Evolutionary conservation across 106 monocot species (phyloP).

Genomic region (Alisma plantagoaquatica): DNA sequence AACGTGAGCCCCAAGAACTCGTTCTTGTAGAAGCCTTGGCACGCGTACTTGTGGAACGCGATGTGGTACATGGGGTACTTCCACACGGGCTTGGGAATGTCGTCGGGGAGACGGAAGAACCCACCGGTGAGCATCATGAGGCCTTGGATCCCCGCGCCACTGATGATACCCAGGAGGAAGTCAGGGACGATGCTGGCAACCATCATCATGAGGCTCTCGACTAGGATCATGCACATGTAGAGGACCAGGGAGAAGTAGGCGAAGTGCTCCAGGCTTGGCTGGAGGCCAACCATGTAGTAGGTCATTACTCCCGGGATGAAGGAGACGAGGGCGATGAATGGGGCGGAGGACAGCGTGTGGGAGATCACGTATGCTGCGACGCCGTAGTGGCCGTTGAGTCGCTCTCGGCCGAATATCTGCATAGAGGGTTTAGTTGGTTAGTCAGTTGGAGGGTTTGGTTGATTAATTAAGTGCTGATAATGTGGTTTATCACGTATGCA

Average conservation of each 20-base stretch:
- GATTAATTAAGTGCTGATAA: slow-evolving; percentile 20
- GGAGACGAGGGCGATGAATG: slow-evolving; percentile 48
- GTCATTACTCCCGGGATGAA: too few species aligned
- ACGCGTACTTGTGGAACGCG: slow-evolving; percentile 56
- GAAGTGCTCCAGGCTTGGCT: slow-evolving; percentile 34
- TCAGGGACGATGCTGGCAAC: slow-evolving; percentile 63
- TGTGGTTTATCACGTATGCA: slow-evolving; percentile 16
- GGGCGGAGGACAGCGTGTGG: slow-evolving; percentile 40
- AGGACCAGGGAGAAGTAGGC: slow-evolving; percentile 43
- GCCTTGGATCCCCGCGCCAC: slow-evolving; percentile 60
- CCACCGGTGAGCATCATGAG: slow-evolving; percentile 64
- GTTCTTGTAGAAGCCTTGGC: slow-evolving; percentile 64
- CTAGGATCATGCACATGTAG: slow-evolving; percentile 44
- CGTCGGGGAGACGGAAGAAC: slow-evolving; percentile 48
- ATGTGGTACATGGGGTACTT: slow-evolving; percentile 64
- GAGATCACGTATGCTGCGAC: slow-evolving; percentile 32
- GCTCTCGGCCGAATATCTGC: slow-evolving; percentile 50
- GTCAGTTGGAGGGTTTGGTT: slow-evolving; percentile 19
- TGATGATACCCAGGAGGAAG: slow-evolving; percentile 76
- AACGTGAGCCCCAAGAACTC: slow-evolving; percentile 56
- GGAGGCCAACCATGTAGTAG: slow-evolving; percentile 51
- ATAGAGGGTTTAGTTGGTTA: too few species aligned
- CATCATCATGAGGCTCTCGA: slow-evolving; percentile 77
- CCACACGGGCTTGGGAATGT: too few species aligned
- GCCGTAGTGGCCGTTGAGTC: slow-evolving; percentile 73